These are phyloP conservation scores for Mortierella antarctica DNA, from an alignment of 192 early-diverging fungal species.

Conservation along the genomic window DNA sequence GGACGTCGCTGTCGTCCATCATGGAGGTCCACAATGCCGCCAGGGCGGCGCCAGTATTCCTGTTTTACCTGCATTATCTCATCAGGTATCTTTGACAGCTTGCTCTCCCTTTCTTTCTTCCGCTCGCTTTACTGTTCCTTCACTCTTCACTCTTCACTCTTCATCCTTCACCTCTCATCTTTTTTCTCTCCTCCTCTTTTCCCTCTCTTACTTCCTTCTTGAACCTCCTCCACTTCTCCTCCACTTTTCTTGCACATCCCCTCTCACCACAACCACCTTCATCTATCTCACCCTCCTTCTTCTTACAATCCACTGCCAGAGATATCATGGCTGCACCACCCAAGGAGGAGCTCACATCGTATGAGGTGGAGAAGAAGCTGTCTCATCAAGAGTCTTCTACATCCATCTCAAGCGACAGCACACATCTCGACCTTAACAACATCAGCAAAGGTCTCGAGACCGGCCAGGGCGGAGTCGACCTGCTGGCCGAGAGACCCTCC, in stretches of 20 bases:
- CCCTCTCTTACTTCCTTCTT: neutral
- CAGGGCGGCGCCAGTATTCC: too few species aligned
- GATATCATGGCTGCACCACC: conserved; percentile 3
- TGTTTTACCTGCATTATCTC: neutral
- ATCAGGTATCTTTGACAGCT: neutral
- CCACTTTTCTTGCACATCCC: neutral
- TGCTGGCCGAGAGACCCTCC: conserved; percentile 42
- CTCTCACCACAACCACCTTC: neutral
- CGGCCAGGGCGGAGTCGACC: conserved; percentile 11
- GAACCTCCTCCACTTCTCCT: neutral
- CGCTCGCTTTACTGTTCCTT: neutral
- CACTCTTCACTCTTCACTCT: conserved; percentile 1
- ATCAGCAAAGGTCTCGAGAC: neutral
- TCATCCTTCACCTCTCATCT: neutral
- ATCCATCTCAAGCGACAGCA: conserved; percentile 24
- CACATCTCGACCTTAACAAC: conserved; percentile 3
- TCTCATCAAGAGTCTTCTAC: conserved; percentile 10
- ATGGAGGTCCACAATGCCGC: neutral
- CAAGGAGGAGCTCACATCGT: neutral
- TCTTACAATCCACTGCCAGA: neutral
- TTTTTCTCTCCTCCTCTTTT: neutral
- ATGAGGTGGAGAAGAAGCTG: conserved; percentile 3
- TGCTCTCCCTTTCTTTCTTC: neutral
- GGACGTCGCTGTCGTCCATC: neutral
- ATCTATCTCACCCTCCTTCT: neutral